A percentile compares a stretch with the other conserved stretches of the same genome.
phyloP scores from a whole-genome alignment of 2,329 filamentous ascomycete species.

The Curvularia hawaiiensis region DNA sequence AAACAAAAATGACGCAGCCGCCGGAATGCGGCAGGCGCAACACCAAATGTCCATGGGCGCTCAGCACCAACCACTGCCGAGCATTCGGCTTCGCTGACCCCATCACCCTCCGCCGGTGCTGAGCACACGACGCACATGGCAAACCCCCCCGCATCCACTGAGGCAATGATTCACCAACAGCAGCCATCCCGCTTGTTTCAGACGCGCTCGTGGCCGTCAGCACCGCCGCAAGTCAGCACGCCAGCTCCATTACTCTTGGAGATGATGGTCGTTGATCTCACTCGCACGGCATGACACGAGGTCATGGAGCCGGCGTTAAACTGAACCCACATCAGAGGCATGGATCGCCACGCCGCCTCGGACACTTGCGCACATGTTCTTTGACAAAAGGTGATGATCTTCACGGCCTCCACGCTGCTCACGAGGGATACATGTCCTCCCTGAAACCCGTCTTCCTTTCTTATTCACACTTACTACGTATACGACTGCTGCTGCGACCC shows the following conservation, averaged over 20 bases:
- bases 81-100: background rate
- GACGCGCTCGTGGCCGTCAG: background rate
- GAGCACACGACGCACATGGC: background rate
- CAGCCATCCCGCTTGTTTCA: background rate
- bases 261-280: conserved; percentile 1
- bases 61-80: conserved; percentile 5
- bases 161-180: background rate
- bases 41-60: background rate
- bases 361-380: conserved; percentile 20
- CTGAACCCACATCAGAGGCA: conserved; percentile 23
- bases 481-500: conserved; percentile 6
- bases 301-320: conserved; percentile 11
- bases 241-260: background rate
- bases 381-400: conserved; percentile 32
- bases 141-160: background rate
- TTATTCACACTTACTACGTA: conserved; percentile 6
- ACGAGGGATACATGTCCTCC: conserved; percentile 12
- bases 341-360: conserved; percentile 31
- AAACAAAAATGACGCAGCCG: conserved; percentile 13
- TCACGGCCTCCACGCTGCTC: conserved; percentile 13
- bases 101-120: background rate
- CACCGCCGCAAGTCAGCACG: background rate
- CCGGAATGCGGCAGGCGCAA: conserved; percentile 8
- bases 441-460: conserved; percentile 14
- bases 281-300: conserved; percentile 14